Percentiles rank a stretch among this genome's conserved stretches.
Conservation (phyloP, 1,284 basidiomycete species). For the Wolfiporia cocos region DNA sequence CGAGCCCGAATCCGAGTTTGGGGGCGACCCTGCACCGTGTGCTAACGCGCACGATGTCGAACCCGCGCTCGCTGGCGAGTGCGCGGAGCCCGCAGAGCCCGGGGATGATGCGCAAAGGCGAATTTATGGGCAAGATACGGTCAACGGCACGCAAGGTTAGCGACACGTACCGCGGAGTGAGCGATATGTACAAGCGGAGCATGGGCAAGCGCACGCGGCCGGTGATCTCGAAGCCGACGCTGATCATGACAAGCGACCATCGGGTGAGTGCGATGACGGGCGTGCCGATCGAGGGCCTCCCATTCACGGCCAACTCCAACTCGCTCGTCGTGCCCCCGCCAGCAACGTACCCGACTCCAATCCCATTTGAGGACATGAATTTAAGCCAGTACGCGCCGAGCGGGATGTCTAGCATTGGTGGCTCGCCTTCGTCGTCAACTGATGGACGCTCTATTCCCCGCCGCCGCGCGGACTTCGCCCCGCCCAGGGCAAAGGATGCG, state of each 20-base stretch:
- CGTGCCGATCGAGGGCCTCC: constrained; percentile 13
- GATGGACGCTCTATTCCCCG: constrained; percentile 59
- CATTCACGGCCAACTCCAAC: constrained; percentile 9
- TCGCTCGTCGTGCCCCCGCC: constrained; percentile 3
- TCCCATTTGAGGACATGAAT: constrained; percentile 37
- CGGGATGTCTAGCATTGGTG: constrained; percentile 24
- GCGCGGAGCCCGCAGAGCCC: constrained; percentile 29
- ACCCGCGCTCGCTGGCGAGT: constrained; percentile 20
- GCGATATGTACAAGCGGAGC: constrained; percentile 34
- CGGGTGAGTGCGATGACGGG: constrained; percentile 10
- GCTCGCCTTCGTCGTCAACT: constrained; percentile 59
- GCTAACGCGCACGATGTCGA: constrained; percentile 28
- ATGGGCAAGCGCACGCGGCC: constrained; percentile 35
- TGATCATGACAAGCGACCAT: constrained; percentile 21
- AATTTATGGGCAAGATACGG: constrained; percentile 55
- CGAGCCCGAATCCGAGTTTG: constrained; percentile 25
- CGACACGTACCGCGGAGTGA: constrained; percentile 41
- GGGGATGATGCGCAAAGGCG: constrained; percentile 58
- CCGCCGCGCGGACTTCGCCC: constrained; percentile 57
- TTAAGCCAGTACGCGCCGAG: constrained; percentile 36
- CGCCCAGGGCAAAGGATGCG: constrained; percentile 27
- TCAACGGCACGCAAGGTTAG: constrained; percentile 63
- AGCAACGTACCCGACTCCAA: constrained; percentile 12
- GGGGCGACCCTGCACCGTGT: constrained; percentile 46
- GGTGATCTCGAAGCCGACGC: constrained; percentile 23